Conservation (phyloP, 2,329 filamentous ascomycete species). For the Chaetomiaceae sp. region DNA sequence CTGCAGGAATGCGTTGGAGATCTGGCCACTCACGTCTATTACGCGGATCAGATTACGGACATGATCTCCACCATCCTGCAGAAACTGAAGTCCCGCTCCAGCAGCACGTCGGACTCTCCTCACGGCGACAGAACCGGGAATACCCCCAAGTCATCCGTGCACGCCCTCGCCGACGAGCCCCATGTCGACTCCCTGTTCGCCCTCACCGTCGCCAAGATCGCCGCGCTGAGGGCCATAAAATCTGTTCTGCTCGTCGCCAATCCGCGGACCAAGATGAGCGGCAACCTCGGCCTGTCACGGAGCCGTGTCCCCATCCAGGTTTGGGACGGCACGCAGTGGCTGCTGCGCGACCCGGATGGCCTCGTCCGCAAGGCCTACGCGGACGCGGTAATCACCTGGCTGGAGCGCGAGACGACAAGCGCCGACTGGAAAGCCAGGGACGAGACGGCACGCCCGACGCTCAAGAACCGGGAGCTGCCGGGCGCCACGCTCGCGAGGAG, state of each 20-base stretch:
- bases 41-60: conserved; percentile 91
- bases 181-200: conserved; percentile 51
- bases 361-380: conserved; percentile 80
- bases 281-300: conserved; percentile 61
- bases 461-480: conserved; percentile 38
- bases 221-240: conserved; percentile 74
- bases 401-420: conserved; percentile 71
- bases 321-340: conserved; percentile 97
- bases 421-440: conserved; percentile 60
- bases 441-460: conserved; percentile 45
- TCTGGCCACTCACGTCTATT: conserved; percentile 91
- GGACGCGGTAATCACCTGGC: conserved; percentile 79
- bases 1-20: conserved; percentile 84
- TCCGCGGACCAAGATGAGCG: conserved; percentile 53
- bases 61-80: conserved; percentile 81
- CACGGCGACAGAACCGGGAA: conserved; percentile 47
- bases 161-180: conserved; percentile 34
- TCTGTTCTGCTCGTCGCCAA: conserved; percentile 80
- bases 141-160: conserved; percentile 31
- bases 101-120: conserved; percentile 39
- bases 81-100: conserved; percentile 59
- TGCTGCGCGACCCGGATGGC: conserved; percentile 73
- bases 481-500: conserved; percentile 50
- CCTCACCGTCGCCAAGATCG: conserved; percentile 51
- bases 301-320: conserved; percentile 73